Evolutionary conservation across 2,329 filamentous ascomycete genomes (phyloP), one percentile per base, ranked within the genome.

Genomic region (Allantophomopsis cytisporea): DNA sequence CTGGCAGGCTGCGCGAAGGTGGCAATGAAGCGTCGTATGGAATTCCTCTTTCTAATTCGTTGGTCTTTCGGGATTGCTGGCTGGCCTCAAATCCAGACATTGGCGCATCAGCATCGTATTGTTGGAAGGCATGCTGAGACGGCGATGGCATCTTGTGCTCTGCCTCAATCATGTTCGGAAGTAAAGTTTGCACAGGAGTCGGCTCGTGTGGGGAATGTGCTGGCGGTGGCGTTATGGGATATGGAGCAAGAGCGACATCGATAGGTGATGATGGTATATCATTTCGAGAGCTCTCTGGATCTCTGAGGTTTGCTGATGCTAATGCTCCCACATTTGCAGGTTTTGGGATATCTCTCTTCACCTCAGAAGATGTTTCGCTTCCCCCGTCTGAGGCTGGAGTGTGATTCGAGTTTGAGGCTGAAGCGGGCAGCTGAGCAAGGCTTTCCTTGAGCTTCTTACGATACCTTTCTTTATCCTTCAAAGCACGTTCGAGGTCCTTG

Each of bases 391-490:
- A 54, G 28, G 43, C 36, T 12, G 41, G 31, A 13, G 50, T 50
- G 37, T 49, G 46, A 18, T 42, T 55, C 7, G 53, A 56, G 31
- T 55, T 50, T 8, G 50, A 50, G 7, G 53, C 50, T 13, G 53
- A 54, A 16, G 50, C 47, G 33, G 54, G 50, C 16, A 51, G 34
- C 20, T 50, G 48, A 51, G 66, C 58, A 51, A 77, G 58, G 7
- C 74, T 60, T 41, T 96, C 88, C 59, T 94, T 94, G 34, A 94
- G 58, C 60, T 91, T 94, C 59, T 81, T 88, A 51, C 84, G 78
- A 56, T 96, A 96, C 50, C 82, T 81, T 48, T 96, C 89, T 60
- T 95, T 95, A 50, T 96, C 91, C 56, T 94, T 94, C 47, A 94
- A 60, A 1, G 88, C 79, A 39, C 84, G 76, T 59, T 96, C 89